Evolutionary conservation across 1,284 basidiomycete genomes (phyloP).

Genomic region (Sanghuangporus weigelae): DNA sequence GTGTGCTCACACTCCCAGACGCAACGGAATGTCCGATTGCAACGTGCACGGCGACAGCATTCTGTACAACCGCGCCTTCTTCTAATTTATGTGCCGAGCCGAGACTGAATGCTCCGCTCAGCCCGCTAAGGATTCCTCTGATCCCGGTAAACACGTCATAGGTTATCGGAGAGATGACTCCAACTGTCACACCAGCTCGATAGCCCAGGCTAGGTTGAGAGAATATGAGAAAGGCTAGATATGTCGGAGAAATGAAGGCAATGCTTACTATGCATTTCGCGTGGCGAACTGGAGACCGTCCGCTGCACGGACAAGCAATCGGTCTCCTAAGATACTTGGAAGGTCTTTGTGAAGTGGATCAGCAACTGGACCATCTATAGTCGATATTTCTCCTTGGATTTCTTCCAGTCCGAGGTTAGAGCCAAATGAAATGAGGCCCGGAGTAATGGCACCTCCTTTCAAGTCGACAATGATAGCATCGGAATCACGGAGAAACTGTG

Average conservation of each 20-base stretch:
- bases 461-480: slow-evolving; percentile 22
- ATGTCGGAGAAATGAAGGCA: neutral
- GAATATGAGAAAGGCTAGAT: slow-evolving; percentile 11
- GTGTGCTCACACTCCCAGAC: slow-evolving; percentile 23
- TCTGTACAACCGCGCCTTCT: slow-evolving; percentile 59
- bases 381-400: slow-evolving; percentile 57
- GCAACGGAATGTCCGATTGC: slow-evolving; percentile 39
- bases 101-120: slow-evolving; percentile 54
- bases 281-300: slow-evolving; percentile 74
- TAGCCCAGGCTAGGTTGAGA: slow-evolving; percentile 45
- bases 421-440: slow-evolving; percentile 20
- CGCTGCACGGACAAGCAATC: slow-evolving; percentile 50
- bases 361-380: slow-evolving; percentile 56
- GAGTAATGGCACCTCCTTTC: slow-evolving; percentile 20
- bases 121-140: slow-evolving; percentile 54
- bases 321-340: slow-evolving; percentile 44
- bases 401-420: slow-evolving; percentile 26
- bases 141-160: slow-evolving; percentile 20
- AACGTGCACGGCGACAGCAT: slow-evolving; percentile 70
- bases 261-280: slow-evolving; percentile 68
- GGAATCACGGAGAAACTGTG: slow-evolving; percentile 22
- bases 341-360: slow-evolving; percentile 44
- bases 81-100: slow-evolving; percentile 49
- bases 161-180: slow-evolving; percentile 52
- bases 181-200: slow-evolving; percentile 53